A percentile compares a stretch with the other conserved stretches of the same genome.
Evolutionary conservation across 176 grass and related monocot species (phyloP).

Genomic region (Musa troglodytarum): DNA sequence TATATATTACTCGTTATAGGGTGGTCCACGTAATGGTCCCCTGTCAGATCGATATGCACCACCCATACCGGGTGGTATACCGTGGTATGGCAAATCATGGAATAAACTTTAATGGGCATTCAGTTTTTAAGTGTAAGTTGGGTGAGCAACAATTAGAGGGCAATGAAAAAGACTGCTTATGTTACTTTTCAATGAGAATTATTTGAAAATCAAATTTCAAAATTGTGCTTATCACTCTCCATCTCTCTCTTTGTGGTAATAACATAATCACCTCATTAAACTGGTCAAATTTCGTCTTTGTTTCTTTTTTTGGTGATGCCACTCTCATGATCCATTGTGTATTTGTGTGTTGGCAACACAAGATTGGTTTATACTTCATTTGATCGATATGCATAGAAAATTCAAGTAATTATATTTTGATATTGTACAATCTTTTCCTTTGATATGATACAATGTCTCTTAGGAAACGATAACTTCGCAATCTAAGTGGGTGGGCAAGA

Average conservation of each 20-base stretch:
- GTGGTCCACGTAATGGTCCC: too few species aligned
- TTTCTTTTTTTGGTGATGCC: too few species aligned
- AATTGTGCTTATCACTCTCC: not conserved
- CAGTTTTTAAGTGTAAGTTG: not conserved
- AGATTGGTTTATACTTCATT: not conserved
- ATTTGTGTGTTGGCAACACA: too few species aligned
- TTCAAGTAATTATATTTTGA: conserved; percentile 3
- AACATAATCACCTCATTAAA: too few species aligned
- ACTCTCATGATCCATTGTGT: too few species aligned
- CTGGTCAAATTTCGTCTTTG: too few species aligned
- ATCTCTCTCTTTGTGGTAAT: too few species aligned
- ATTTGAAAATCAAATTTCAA: not conserved
- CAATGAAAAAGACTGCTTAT: not conserved
- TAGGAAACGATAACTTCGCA: conserved; percentile 27
- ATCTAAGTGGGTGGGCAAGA: conserved; percentile 80
- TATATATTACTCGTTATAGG: too few species aligned
- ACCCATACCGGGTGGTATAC: too few species aligned
- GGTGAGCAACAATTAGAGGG: not conserved
- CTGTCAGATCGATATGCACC: too few species aligned
- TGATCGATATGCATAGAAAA: not conserved
- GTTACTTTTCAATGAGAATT: not conserved
- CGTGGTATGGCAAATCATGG: too few species aligned
- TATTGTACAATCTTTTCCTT: conserved; percentile 22
- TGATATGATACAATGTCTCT: conserved; percentile 14
- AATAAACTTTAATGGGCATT: not conserved